A percentile compares a stretch with the other conserved stretches of the same genome.
These are phyloP conservation scores for Stentor coeruleus DNA, from an alignment of 73 alveolate species.

Conservation along the genomic window DNA sequence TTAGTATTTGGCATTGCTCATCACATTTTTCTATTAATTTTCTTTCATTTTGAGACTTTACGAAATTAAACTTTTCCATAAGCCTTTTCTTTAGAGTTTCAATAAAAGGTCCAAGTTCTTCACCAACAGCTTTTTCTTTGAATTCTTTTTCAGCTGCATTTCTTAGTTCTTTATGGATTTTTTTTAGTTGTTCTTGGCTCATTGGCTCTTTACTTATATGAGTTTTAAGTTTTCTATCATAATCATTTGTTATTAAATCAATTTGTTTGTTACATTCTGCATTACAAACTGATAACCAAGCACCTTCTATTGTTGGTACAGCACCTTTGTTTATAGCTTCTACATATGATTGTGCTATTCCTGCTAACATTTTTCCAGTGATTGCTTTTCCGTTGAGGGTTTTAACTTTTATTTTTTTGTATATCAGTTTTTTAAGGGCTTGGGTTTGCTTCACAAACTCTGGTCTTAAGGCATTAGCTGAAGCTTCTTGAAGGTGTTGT, in stretches of 20 bases:
- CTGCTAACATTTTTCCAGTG: constrained; percentile 88
- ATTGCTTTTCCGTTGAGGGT: constrained; percentile 77
- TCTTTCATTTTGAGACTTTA: constrained; percentile 7
- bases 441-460: constrained; percentile 78
- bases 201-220: not conserved
- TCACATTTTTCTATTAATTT: constrained; percentile 17
- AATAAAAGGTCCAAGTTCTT: not conserved
- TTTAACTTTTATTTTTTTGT: constrained; percentile 85
- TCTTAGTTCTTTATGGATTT: not conserved
- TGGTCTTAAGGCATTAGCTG: constrained; percentile 75
- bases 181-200: not conserved
- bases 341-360: constrained; percentile 81
- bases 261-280: constrained; percentile 78
- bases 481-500: constrained; percentile 56
- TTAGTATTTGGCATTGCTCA: not conserved
- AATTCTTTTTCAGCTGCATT: constrained; percentile 27
- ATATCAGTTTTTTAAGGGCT: constrained; percentile 77
- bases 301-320: constrained; percentile 90
- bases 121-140: constrained; percentile 25
- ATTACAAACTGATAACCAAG: constrained; percentile 94
- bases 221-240: not conserved
- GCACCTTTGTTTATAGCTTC: constrained; percentile 92
- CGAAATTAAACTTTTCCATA: not conserved
- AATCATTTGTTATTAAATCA: not conserved
- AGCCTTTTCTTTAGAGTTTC: constrained; percentile 1